Conservation (phyloP, 2,329 filamentous ascomycete species). For the Tolypocladium endophyticum region DNA sequence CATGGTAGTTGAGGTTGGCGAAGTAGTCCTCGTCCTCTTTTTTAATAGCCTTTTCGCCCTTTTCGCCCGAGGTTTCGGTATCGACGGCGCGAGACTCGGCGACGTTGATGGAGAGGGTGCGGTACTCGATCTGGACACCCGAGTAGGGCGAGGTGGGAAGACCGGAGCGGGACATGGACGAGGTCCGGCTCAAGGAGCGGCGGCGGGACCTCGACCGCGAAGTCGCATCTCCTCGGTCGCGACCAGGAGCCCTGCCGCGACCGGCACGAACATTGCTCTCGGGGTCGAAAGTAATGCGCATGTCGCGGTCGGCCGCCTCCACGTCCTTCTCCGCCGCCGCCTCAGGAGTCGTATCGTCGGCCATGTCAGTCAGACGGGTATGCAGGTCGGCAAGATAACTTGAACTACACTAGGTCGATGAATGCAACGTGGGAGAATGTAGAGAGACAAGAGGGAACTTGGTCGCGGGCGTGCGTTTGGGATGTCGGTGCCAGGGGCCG, state of each 20-base stretch:
- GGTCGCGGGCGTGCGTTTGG: background rate
- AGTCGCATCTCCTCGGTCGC: background rate
- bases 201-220: constrained; percentile 12
- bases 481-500: background rate
- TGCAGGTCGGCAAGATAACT: background rate
- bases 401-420: background rate
- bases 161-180: constrained; percentile 1
- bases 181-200: constrained; percentile 11
- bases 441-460: background rate
- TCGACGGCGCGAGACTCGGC: constrained; percentile 23
- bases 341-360: constrained; percentile 9
- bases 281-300: constrained; percentile 14
- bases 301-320: constrained; percentile 10
- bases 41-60: constrained; percentile 15
- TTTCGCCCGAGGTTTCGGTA: constrained; percentile 10
- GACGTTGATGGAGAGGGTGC: constrained; percentile 28
- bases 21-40: constrained; percentile 32
- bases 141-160: constrained; percentile 18
- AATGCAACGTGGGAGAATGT: background rate
- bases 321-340: constrained; percentile 9
- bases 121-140: constrained; percentile 28
- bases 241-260: constrained; percentile 6
- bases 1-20: constrained; percentile 26
- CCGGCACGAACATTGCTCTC: constrained; percentile 9
- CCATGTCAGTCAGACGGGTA: constrained; percentile 3